Percentiles rank a stretch among this genome's conserved stretches.
Conservation (phyloP, 140 eudicot species). For the Flaveria floridana region DNA sequence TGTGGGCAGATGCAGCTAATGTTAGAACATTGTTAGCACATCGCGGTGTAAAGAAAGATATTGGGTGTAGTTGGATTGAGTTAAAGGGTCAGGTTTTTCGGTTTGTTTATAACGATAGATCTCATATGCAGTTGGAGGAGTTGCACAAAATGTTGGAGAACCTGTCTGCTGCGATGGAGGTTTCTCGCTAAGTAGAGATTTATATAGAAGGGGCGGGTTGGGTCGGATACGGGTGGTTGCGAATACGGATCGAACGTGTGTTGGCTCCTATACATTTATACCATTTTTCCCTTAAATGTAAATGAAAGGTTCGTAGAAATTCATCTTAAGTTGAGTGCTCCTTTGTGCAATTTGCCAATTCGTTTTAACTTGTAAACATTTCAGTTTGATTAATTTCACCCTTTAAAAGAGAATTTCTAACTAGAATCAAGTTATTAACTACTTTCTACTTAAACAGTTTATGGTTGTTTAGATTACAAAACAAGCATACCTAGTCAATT, state of each 20-base stretch:
- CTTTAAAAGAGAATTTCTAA: too few relatives aligned
- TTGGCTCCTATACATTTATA: background rate
- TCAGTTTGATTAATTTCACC: too few relatives aligned
- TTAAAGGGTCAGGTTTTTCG: slow-evolving; percentile 47
- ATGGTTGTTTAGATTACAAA: too few relatives aligned
- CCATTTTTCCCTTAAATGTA: background rate
- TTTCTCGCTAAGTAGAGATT: slow-evolving; percentile 26
- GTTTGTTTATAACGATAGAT: slow-evolving; percentile 47
- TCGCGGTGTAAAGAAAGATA: slow-evolving; percentile 48
- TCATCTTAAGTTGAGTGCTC: too few relatives aligned
- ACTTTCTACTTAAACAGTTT: too few relatives aligned
- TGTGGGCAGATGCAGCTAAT: slow-evolving; percentile 58
- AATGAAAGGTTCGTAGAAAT: too few relatives aligned
- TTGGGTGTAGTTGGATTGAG: slow-evolving; percentile 72
- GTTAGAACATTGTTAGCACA: slow-evolving; percentile 44
- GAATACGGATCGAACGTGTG: background rate
- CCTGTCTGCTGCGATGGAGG: slow-evolving; percentile 41
- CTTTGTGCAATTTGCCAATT: too few relatives aligned
- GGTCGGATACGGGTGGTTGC: background rate
- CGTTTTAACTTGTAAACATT: too few relatives aligned
- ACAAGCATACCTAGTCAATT: too few relatives aligned
- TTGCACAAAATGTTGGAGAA: slow-evolving; percentile 45
- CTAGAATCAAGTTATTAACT: too few relatives aligned
- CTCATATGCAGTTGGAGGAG: slow-evolving; percentile 37
- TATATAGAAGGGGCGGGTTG: background rate